Conservation (phyloP, 2,329 filamentous ascomycete species). For the Alternaria burnsii region DNA sequence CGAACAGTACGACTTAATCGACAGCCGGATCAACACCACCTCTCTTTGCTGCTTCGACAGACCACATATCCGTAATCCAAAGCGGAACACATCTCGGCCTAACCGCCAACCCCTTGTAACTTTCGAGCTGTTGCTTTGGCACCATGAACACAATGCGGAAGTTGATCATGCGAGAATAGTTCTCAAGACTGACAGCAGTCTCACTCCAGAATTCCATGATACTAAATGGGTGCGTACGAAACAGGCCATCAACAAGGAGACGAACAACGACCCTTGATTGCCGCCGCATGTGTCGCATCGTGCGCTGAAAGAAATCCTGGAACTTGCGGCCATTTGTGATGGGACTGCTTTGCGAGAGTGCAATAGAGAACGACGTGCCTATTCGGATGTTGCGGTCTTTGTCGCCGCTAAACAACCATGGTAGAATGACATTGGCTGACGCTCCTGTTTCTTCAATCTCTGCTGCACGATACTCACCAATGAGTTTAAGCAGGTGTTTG, state of each 20-base stretch:
- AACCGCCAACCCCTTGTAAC: neutral
- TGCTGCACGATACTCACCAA: neutral
- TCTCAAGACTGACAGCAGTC: neutral
- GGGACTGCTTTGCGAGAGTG: neutral
- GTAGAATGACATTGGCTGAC: neutral
- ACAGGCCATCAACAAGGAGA: neutral
- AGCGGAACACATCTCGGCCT: neutral
- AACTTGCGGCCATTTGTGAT: neutral
- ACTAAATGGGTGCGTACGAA: neutral
- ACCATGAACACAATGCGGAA: neutral
- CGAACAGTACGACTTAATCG: neutral
- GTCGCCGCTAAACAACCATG: neutral
- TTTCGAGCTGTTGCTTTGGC: neutral
- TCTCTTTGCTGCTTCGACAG: neutral
- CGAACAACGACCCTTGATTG: neutral
- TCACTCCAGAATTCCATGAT: neutral
- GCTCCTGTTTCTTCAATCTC: neutral
- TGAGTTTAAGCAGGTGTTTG: neutral
- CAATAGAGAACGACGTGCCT: neutral
- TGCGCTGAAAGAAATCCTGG: neutral
- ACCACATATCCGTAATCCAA: neutral
- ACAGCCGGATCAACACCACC: neutral
- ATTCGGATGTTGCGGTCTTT: neutral
- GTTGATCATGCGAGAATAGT: neutral
- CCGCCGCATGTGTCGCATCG: neutral